Percentiles rank a stretch among this genome's conserved stretches.
Evolutionary conservation across 805 yeast species (phyloP).

Genomic region (Ogataea ganodermae): DNA sequence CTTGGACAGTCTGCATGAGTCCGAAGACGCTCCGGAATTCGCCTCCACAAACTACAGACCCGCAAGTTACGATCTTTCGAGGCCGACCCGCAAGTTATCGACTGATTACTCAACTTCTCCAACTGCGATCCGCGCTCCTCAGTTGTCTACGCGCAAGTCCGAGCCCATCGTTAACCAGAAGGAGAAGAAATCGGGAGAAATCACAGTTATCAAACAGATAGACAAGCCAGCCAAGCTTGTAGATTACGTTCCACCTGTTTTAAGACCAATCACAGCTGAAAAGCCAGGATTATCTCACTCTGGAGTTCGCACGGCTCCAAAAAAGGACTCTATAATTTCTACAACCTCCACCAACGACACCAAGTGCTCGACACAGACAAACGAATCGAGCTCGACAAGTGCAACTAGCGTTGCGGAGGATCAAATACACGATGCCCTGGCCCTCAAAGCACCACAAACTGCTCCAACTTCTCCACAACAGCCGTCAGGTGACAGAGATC

Average conservation of each 20-base stretch:
- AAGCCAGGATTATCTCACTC: neutral
- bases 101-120: constrained; percentile 15
- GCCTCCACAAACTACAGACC: constrained; percentile 38
- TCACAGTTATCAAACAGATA: constrained; percentile 38
- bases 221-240: constrained; percentile 50
- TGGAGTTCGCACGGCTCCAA: neutral
- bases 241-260: constrained; percentile 53
- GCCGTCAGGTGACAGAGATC: neutral
- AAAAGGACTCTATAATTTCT: constrained; percentile 10
- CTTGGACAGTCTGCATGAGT: constrained; percentile 24
- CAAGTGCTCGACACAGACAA: neutral
- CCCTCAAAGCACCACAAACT: neutral
- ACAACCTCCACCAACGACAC: constrained; percentile 16
- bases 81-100: constrained; percentile 41
- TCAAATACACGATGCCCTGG: neutral
- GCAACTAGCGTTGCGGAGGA: neutral
- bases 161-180: constrained; percentile 5
- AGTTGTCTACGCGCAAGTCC: constrained; percentile 1
- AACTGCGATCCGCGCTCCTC: constrained; percentile 5
- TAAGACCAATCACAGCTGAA: constrained; percentile 41
- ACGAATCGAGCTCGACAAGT: constrained; percentile 8
- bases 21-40: constrained; percentile 3
- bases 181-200: constrained; percentile 11
- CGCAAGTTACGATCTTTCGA: constrained; percentile 47
- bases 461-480: neutral